Conservation (phyloP, 495 filamentous ascomycete species). For the Aspergillus steynii region DNA sequence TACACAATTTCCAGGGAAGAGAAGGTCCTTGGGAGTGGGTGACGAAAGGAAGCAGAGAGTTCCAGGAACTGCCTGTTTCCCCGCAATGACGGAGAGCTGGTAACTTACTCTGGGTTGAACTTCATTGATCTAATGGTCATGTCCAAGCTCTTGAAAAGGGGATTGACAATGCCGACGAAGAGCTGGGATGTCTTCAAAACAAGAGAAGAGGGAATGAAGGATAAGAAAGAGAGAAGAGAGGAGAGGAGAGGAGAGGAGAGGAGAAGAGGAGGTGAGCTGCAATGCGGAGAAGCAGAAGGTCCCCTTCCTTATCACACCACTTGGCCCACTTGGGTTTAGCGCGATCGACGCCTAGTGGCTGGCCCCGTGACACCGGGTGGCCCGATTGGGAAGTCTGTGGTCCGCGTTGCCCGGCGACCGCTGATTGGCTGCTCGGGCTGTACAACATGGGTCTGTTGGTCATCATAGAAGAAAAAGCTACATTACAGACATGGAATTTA, state of each 20-base stretch:
- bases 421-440: too few species aligned
- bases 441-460: too few species aligned
- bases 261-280: background rate
- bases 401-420: too few species aligned
- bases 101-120: slow-evolving; percentile 67
- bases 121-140: slow-evolving; percentile 70
- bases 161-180: slow-evolving; percentile 18
- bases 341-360: background rate
- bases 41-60: background rate
- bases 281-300: background rate
- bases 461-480: too few species aligned
- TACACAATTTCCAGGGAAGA: too few species aligned
- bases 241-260: background rate
- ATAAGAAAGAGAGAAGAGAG: background rate
- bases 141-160: slow-evolving; percentile 17
- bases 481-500: too few species aligned
- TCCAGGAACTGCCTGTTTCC: background rate
- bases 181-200: slow-evolving; percentile 8
- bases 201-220: background rate
- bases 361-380: background rate
- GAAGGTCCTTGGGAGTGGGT: background rate
- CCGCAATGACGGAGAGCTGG: background rate
- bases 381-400: slow-evolving; percentile 1
- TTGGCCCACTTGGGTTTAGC: background rate
- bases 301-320: background rate